Evolutionary conservation across 192 early-diverging fungal genomes (phyloP), one percentile per base, ranked within the genome.

Genomic region (Coemansia sp.): DNA sequence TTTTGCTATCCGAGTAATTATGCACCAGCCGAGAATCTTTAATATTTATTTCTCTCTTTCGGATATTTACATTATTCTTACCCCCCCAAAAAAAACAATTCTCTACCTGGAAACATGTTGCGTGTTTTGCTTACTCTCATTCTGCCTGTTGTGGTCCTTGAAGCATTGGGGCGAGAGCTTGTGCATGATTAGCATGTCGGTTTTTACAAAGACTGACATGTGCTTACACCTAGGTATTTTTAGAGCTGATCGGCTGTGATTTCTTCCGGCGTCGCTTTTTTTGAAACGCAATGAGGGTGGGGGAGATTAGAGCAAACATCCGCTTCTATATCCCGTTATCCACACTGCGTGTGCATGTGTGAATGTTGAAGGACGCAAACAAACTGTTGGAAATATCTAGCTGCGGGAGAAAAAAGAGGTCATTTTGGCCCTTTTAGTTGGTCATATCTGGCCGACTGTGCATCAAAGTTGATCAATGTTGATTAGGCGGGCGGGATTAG

Each of bases 1-100:
- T 99, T 5, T 69, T 99, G 18, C 85, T 99, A 68, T 82, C 87
- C 69, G 94, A 95, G 58, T 74, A 38, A 44, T 7, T n/a, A 49
- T 50, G 49, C 49, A 50, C 49, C 8, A 20, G 49, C 49, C n/a
- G 49, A 50, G 12, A 11, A 50, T 50, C 49, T 12, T 39, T 31
- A 34, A 49, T 66, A 52, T 33, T 33, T 65, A 29, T 18, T 29
- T 49, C 31, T 34, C 18, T 44, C n/a, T 50, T 50, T 2, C 49
- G 49, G 49, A 50, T 50, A 50, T 50, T 50, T 50, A 22, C 10
- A 24, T 22, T 52, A 33, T 39, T n/a, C 24, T 27, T 62, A 20
- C 31, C 7, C 38, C 16, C 60, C 36, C n/a, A n/a, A 62, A 16
- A 2, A 6, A 29, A 62, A 7, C 11, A 40, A 12, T 5, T 15